phyloP scores from a whole-genome alignment of 2,329 filamentous ascomycete genomes.

The Talaromyces islandicus region DNA sequence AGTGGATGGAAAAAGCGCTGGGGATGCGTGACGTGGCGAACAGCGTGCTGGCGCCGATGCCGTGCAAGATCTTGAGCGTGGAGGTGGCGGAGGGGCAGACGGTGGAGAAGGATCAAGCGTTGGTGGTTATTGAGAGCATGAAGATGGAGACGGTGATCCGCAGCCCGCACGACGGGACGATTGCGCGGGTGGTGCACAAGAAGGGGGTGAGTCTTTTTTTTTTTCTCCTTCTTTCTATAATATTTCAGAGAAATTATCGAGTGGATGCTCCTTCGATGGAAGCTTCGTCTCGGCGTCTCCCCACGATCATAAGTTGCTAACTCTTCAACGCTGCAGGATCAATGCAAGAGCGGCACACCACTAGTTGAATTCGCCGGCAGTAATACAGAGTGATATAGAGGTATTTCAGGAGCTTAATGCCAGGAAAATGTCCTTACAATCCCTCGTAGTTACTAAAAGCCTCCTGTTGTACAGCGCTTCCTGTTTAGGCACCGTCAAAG shows the following conservation, averaged over 20 bases:
- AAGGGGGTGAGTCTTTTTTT: slow-evolving; percentile 56
- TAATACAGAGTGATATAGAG: too few species aligned
- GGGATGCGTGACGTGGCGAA: slow-evolving; percentile 75
- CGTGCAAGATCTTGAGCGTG: slow-evolving; percentile 89
- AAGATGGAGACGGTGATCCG: slow-evolving; percentile 85
- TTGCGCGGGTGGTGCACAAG: slow-evolving; percentile 68
- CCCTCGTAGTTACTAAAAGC: too few species aligned
- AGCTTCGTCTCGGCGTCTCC: not conserved
- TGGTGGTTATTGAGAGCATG: slow-evolving; percentile 90
- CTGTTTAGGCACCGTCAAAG: too few species aligned
- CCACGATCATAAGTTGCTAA: not conserved
- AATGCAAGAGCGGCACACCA: slow-evolving; percentile 70
- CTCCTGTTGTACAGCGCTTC: too few species aligned
- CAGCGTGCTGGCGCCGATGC: slow-evolving; percentile 89
- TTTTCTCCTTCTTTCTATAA: slow-evolving; percentile 6
- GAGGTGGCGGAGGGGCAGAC: slow-evolving; percentile 75
- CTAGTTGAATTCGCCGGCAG: slow-evolving; percentile 64
- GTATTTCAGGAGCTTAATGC: too few species aligned
- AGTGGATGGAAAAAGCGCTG: slow-evolving; percentile 82
- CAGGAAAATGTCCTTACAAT: too few species aligned
- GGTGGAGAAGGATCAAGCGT: slow-evolving; percentile 77
- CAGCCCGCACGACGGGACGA: slow-evolving; percentile 64
- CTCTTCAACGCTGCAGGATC: slow-evolving; percentile 48
- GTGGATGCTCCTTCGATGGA: too few species aligned
- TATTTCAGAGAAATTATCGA: too few species aligned